Base-by-base conservation (phyloP, 345 rosid species). In the Rhodamnia argentea region DNA sequence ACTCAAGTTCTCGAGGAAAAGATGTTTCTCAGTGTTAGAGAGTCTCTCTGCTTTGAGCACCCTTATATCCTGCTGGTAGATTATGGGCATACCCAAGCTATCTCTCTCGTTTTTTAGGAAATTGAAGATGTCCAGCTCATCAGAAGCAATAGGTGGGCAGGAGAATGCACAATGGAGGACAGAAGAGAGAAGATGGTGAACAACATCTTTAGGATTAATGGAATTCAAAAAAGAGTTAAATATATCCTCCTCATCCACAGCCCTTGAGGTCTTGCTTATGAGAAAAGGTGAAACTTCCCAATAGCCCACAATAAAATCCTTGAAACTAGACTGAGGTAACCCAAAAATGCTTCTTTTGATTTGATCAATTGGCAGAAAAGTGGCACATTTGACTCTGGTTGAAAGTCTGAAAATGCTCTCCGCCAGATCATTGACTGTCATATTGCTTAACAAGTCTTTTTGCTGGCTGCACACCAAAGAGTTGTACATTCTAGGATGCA, bases 371-470 rank as follows among this genome's bases (percentile, higher is more conserved):
- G 87, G 81, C 82, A 89, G 84, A 81, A 82, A 27, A 83, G 82
- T 32, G 6, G 85, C 40, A 81, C 78, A 52, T 82, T 89, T 86
- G 50, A 70, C 29, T 15, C 24, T 56, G 58, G 42, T 90, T 22
- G 90, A 89, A 59, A 94, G 91, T 90, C 92, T 90, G 87, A 92
- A 94, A 86, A 91, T 86, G 89, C 94, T 82, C 88, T 94, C 92
- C 13, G 94, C 94, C 85, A 94, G 85, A 86, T 83, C 84, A 52
- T 86, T 90, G 47, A 89, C 64, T 20, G 86, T 88, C 57, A 89
- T 86, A 85, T 87, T 87, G 87, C 89, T 87, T 29, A 83, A n/a
- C 78, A 78, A 85, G 24, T 87, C 85, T 24, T 87, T 26, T 51
- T 64, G 55, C 89, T 52, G 64, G 74, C 76, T 23, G 53, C 88